Evolutionary conservation across 2,329 filamentous ascomycete species (phyloP), one percentile per base, ranked within the genome.

Genomic region (Verticillium tricorpus): DNA sequence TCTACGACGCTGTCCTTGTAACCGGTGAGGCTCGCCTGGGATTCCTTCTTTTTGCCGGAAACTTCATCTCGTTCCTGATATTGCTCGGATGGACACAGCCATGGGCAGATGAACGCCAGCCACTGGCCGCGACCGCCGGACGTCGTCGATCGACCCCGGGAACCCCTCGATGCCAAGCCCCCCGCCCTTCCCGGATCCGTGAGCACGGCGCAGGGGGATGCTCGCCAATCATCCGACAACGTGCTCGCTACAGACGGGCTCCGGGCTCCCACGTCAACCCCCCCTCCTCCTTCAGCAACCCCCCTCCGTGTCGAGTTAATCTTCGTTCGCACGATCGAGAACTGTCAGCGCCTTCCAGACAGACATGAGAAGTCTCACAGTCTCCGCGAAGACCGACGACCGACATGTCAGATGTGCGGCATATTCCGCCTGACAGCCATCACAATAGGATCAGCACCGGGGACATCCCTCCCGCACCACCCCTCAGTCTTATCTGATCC

Each of bases 141-240:
- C 55, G 32, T 35, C 34, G 55, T 57, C 28, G 55, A 57, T 37
- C 55, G 55, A 35, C 55, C 55, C 55, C 31, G 34, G 55, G 32
- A 57, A 14, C 55, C 31, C 17, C 31, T 63, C 57, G 32, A 60
- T 58, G 54, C 60, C 62, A 60, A 60, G 56, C 60, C 22, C 56
- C 57, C 35, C 52, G n/a, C 37, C 56, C n/a, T 39, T 39, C 45
- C 55, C 61, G 52, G 50, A 37, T 28, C 52, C 31, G 40, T 25
- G 57, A 34, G 17, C 17, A 35, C 34, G 59, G 56, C 56, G 55
- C 34, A 25, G 60, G n/a, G 40, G 60, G 37, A 45, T 34, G 59
- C 19, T 50, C 58, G 61, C 64, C 64, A 66, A 66, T 66, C 64
- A 66, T 65, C 58, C 60, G 37, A 52, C 64, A 66, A 66, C 64